A percentile compares a stretch with the other conserved stretches of the same genome.
Conservation (phyloP, 129 eudicot genomes). For the Saussurea involucrata region DNA sequence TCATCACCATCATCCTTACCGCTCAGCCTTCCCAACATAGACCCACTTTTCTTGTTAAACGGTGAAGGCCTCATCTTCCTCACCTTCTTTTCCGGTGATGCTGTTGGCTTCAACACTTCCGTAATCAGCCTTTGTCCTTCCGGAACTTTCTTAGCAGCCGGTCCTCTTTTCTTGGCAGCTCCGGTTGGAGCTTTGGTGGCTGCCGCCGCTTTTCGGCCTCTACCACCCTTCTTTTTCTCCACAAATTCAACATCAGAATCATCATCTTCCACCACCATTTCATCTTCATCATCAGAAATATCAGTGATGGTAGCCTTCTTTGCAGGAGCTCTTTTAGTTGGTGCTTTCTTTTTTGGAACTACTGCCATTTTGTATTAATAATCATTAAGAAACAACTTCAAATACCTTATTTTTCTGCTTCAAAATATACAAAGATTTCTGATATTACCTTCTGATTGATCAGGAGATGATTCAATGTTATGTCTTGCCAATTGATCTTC, state of each 20-base stretch:
- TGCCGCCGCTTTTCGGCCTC: conserved; percentile 46
- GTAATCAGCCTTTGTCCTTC: conserved; percentile 56
- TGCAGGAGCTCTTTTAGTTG: conserved; percentile 47
- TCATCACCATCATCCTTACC: conserved; percentile 19
- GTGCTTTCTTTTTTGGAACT: conserved; percentile 48
- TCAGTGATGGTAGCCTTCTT: conserved; percentile 33
- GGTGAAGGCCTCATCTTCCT: conserved; percentile 95
- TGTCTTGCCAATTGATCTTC: conserved; percentile 71
- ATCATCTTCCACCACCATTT: conserved; percentile 36
- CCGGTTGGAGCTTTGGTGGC: conserved; percentile 50
- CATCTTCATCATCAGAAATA: conserved; percentile 50
- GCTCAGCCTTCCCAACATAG: conserved; percentile 47
- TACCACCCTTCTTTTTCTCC: conserved; percentile 56
- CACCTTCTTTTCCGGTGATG: conserved; percentile 74
- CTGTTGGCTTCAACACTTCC: conserved; percentile 53
- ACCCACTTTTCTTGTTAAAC: conserved; percentile 86
- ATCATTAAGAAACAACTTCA: neutral
- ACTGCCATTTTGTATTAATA: conserved; percentile 30
- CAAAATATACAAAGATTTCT: neutral
- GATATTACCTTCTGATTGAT: conserved; percentile 63
- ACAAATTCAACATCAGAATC: conserved; percentile 43
- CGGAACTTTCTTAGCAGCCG: conserved; percentile 37
- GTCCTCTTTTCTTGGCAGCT: conserved; percentile 67
- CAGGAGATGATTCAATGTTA: conserved; percentile 76
- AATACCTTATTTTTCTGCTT: neutral